Evolutionary conservation across 192 early-diverging fungal genomes (phyloP), one percentile per base, ranked within the genome.

Genomic region (Chytriomyces sp.): DNA sequence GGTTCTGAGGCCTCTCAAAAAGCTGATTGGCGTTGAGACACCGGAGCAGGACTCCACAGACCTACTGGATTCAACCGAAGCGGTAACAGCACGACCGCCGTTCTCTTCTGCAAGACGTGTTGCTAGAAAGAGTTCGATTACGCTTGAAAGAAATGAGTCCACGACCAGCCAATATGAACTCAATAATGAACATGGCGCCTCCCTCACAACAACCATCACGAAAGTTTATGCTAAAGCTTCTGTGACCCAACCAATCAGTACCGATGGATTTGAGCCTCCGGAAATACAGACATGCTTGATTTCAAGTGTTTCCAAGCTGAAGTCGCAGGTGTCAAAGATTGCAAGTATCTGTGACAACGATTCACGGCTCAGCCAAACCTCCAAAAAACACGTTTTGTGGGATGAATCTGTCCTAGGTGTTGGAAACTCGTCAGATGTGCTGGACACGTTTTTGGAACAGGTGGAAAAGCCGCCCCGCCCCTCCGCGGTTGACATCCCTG

Each of bases 21-120:
- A 38, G 33, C 10, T 70, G 54, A 70, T 70, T 33, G 68, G 68
- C 40, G 68, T 70, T 2, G 68, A 59, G 41, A n/a, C 68, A 14
- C 36, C 41, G n/a, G n/a, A n/a, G n/a, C n/a, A n/a, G n/a, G n/a
- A n/a, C n/a, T 70, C 44, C 39, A 25, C n/a, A n/a, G 57, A 59
- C n/a, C 2, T 59, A 8, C 28, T 52, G 8, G 37, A 39, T 22
- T 14, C 36, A 28, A 52, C 5, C 10, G 19, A 22, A 28, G 14
- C 14, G 12, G 12, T 28, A 28, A 22, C 31, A 31, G 25, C 56
- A 10, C 44, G 44, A 49, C 44, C 44, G n/a, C 12, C 0, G 12
- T 28, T 28, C 56, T 25, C 17, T 28, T 49, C 56, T 1, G 0
- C 31, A 28, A 31, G 12, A 36, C 17, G 38, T 26, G 36, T 62